phyloP scores from a whole-genome alignment of 2,329 filamentous ascomycete genomes.

The Zopfia rhizophila region DNA sequence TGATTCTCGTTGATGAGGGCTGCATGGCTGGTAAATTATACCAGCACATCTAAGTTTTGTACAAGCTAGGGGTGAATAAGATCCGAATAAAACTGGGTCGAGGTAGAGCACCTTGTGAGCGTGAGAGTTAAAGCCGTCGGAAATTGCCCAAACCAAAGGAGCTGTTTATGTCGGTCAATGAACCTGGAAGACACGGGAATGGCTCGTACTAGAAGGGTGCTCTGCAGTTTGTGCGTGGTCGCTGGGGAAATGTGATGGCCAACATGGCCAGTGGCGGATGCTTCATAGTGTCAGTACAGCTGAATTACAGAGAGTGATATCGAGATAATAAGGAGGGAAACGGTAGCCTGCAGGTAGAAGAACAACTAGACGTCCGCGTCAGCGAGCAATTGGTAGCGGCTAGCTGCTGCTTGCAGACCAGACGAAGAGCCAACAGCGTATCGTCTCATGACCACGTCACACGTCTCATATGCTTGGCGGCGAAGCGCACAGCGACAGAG shows the following conservation, averaged over 20 bases:
- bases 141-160: conserved; percentile 35
- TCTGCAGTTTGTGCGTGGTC: conserved; percentile 17
- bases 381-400: conserved; percentile 4
- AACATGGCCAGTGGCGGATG: conserved; percentile 27
- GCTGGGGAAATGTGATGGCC: conserved; percentile 19
- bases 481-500: conserved; percentile 31
- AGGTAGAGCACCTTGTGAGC: conserved; percentile 34
- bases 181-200: neutral
- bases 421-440: conserved; percentile 30
- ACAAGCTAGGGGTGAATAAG: conserved; percentile 31
- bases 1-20: neutral
- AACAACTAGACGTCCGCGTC: conserved; percentile 19
- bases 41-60: conserved; percentile 30
- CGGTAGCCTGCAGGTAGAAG: conserved; percentile 27
- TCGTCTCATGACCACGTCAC: conserved; percentile 33
- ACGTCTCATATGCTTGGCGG: conserved; percentile 30
- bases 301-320: conserved; percentile 9
- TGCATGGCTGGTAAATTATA: conserved; percentile 18
- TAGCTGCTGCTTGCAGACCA: conserved; percentile 21
- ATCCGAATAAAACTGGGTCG: conserved; percentile 38
- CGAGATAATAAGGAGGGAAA: conserved; percentile 23
- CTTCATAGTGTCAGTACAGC: conserved; percentile 24
- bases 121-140: conserved; percentile 30
- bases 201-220: conserved; percentile 29
- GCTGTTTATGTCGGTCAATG: conserved; percentile 10